Conservation (phyloP, 139 green algal species). For the Desmodesmus armatus region DNA sequence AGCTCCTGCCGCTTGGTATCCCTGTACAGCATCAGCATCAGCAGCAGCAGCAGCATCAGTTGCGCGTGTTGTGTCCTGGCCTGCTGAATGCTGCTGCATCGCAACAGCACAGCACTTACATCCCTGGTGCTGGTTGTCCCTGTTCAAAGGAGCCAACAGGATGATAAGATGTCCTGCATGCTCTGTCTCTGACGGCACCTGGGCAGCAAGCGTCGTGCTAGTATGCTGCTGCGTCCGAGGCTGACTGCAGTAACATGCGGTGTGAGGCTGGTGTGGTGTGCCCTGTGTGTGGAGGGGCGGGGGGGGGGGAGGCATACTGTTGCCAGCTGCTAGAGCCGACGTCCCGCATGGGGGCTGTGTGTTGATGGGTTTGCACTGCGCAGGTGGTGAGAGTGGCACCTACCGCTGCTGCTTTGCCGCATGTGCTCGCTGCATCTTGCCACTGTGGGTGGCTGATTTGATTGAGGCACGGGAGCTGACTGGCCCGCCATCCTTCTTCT, state of each 20-base stretch:
- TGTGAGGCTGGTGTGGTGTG: neutral
- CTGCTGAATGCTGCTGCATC: neutral
- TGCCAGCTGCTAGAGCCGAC: too few species aligned
- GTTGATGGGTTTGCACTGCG: too few species aligned
- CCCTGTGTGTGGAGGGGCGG: too few species aligned
- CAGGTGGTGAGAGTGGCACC: too few species aligned
- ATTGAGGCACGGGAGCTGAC: conserved; percentile 38
- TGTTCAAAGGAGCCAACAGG: too few species aligned
- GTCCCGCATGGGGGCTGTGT: too few species aligned
- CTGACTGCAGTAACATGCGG: neutral
- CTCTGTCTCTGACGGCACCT: too few species aligned
- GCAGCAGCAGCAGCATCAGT: neutral
- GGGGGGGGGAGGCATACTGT: too few species aligned
- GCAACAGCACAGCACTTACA: neutral
- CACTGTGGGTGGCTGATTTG: conserved; percentile 46
- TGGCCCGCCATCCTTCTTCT: conserved; percentile 53
- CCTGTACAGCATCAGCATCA: conserved; percentile 42
- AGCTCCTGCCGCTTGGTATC: conserved; percentile 75
- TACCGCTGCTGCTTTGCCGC: conserved; percentile 73
- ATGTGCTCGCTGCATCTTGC: conserved; percentile 69
- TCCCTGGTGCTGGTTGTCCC: too few species aligned
- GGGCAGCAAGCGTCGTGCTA: too few species aligned
- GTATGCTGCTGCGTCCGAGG: too few species aligned
- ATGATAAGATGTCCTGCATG: too few species aligned
- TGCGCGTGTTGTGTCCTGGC: neutral